Evolutionary conservation across 2,329 filamentous ascomycete species (phyloP).

Genomic region (Balansia obtecta): DNA sequence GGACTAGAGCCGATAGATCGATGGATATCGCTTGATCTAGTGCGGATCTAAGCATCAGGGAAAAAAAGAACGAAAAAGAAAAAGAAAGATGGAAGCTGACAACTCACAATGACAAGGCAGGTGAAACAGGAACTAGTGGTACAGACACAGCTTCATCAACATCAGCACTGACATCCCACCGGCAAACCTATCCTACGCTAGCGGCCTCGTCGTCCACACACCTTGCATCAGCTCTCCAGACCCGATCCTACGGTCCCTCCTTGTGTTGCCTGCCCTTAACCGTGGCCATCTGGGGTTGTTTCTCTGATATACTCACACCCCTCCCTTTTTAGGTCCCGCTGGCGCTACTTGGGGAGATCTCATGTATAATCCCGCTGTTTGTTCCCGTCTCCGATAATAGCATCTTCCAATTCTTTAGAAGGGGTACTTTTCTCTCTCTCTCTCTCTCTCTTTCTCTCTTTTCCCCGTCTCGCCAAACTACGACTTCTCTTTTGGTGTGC

Average conservation of each 20-base stretch:
- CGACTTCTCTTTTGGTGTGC: neutral
- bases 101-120: too few relatives aligned
- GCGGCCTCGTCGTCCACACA: neutral
- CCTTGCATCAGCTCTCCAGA: neutral
- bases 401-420: neutral
- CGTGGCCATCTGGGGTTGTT: neutral
- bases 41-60: neutral
- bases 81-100: neutral
- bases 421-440: neutral
- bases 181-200: neutral
- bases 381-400: neutral
- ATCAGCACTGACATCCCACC: neutral
- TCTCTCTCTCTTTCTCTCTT: too few relatives aligned
- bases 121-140: too few relatives aligned
- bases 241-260: neutral
- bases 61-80: neutral
- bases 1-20: too few relatives aligned
- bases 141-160: too few relatives aligned
- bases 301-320: neutral
- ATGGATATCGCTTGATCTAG: too few relatives aligned
- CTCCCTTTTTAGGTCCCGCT: neutral
- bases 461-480: neutral
- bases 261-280: constrained; percentile 1
- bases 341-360: neutral
- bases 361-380: neutral